These are phyloP conservation scores for Pholiota molesta DNA, from an alignment of 768 basidiomycete genomes.

Conservation along the genomic window DNA sequence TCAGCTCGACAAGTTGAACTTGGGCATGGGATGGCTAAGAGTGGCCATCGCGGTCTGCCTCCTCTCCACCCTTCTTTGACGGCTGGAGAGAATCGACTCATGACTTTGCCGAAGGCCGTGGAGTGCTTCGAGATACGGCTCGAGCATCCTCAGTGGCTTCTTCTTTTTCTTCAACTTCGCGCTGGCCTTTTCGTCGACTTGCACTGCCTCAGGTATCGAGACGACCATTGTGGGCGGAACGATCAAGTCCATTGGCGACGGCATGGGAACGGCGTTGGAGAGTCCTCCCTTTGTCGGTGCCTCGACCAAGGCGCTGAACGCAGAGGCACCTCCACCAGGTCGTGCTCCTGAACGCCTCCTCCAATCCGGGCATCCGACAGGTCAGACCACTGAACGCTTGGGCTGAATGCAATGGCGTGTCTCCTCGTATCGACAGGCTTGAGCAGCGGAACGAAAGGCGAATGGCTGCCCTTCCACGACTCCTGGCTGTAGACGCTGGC, in stretches of 20 bases:
- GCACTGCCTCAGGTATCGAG: neutral
- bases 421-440: conserved; percentile 17
- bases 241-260: conserved; percentile 1
- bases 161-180: conserved; percentile 12
- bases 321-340: neutral
- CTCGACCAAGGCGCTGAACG: neutral
- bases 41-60: conserved; percentile 3
- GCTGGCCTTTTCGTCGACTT: conserved; percentile 7
- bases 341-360: neutral
- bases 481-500: conserved; percentile 31
- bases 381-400: conserved; percentile 23
- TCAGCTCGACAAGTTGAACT: conserved; percentile 1
- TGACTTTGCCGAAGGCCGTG: conserved; percentile 23
- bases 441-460: conserved; percentile 11
- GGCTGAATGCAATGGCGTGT: conserved; percentile 27
- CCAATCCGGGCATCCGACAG: conserved; percentile 9
- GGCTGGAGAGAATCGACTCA: conserved; percentile 25
- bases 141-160: neutral
- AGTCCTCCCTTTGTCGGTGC: neutral
- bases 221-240: neutral
- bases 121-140: conserved; percentile 18
- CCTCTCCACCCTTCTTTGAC: conserved; percentile 15
- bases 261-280: neutral
- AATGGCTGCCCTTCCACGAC: conserved; percentile 23
- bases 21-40: conserved; percentile 4